Percentiles rank a stretch among this genome's conserved stretches.
Conservation (phyloP, 345 rosid genomes). For the Arabis alpina region DNA sequence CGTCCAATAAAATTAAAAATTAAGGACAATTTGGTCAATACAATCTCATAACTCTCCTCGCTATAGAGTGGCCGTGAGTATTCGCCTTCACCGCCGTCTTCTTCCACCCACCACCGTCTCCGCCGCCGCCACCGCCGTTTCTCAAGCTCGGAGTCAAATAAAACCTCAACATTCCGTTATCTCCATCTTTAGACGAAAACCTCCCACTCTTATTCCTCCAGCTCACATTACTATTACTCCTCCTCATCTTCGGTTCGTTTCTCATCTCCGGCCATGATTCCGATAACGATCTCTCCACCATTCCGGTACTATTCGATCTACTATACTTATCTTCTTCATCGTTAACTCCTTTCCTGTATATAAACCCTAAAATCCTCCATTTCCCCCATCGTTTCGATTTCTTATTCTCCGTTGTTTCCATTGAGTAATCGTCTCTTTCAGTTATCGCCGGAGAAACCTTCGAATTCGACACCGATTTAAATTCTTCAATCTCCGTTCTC, state of each 20-base stretch:
- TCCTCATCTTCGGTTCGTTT: constrained; percentile 65
- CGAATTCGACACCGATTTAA: constrained; percentile 66
- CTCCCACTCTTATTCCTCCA: constrained; percentile 65
- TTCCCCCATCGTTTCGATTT: constrained; percentile 85
- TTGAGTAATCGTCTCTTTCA: constrained; percentile 66
- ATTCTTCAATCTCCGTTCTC: constrained; percentile 77
- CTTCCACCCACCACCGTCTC: constrained; percentile 52
- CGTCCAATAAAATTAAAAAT: constrained; percentile 1
- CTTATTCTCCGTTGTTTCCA: constrained; percentile 47
- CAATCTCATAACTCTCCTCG: constrained; percentile 82
- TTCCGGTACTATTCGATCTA: constrained; percentile 66
- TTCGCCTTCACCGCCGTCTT: constrained; percentile 68
- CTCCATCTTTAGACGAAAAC: constrained; percentile 67
- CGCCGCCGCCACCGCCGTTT: constrained; percentile 43
- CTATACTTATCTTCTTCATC: constrained; percentile 60
- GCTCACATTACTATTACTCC: constrained; percentile 96
- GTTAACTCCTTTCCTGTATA: constrained; percentile 62
- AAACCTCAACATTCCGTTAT: constrained; percentile 81
- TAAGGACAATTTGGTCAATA: constrained; percentile 55
- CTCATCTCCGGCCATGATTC: constrained; percentile 88
- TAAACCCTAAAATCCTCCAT: constrained; percentile 85
- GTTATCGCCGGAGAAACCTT: constrained; percentile 71
- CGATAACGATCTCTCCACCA: constrained; percentile 78
- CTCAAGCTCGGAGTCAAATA: constrained; percentile 87
- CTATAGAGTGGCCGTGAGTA: constrained; percentile 85